Conservation (phyloP, 2,329 filamentous ascomycete genomes). For the Fusarium napiforme region DNA sequence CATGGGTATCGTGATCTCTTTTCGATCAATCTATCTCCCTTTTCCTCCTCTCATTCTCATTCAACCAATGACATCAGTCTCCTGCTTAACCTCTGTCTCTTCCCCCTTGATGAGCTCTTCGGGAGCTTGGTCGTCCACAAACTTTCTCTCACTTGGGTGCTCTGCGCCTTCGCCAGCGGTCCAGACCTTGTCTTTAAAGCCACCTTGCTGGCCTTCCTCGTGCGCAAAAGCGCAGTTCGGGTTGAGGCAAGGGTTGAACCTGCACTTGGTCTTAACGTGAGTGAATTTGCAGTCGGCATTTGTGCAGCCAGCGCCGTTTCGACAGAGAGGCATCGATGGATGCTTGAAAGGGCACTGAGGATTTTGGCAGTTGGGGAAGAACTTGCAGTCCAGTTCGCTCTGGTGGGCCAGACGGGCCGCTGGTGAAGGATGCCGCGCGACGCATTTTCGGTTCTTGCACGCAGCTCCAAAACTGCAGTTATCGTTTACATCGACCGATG, state of each 20-base stretch:
- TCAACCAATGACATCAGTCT: conserved; percentile 53
- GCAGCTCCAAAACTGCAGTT: conserved; percentile 86
- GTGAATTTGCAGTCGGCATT: conserved; percentile 88
- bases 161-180: conserved; percentile 67
- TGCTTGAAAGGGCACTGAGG: conserved; percentile 89
- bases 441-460: conserved; percentile 96
- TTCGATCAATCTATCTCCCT: conserved; percentile 27
- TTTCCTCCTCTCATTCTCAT: conserved; percentile 15
- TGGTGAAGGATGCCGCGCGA: conserved; percentile 90
- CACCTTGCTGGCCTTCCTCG: conserved; percentile 87
- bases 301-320: conserved; percentile 90
- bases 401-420: conserved; percentile 83
- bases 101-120: conserved; percentile 80
- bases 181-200: conserved; percentile 92
- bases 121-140: conserved; percentile 75
- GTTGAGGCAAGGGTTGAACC: conserved; percentile 91
- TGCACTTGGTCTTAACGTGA: conserved; percentile 86
- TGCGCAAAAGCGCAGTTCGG: conserved; percentile 90
- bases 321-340: conserved; percentile 85
- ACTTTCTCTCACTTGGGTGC: conserved; percentile 90
- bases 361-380: conserved; percentile 92
- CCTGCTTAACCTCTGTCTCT: conserved; percentile 51
- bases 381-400: conserved; percentile 87
- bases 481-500: conserved; percentile 81
- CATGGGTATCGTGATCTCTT: conserved; percentile 38